Percentiles rank a stretch among this genome's conserved stretches.
Conservation (phyloP, 1,284 basidiomycete species). For the Marasmius tenuissimus region DNA sequence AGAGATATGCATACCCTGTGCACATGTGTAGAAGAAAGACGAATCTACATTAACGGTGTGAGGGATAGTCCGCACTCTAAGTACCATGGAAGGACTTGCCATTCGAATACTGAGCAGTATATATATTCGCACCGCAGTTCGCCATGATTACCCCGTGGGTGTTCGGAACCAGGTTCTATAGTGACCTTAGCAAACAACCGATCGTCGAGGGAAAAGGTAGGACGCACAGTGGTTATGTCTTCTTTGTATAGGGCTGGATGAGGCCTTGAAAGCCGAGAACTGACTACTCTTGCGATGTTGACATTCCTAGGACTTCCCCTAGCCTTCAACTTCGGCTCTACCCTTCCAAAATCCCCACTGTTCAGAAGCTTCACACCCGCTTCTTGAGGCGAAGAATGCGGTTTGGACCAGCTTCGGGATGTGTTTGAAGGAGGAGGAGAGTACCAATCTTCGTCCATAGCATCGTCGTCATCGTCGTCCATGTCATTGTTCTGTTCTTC, state of each 20-base stretch:
- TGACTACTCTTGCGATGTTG: constrained; percentile 51
- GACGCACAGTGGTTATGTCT: constrained; percentile 51
- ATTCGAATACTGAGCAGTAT: constrained; percentile 89
- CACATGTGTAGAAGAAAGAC: constrained; percentile 81
- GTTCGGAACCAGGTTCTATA: constrained; percentile 80
- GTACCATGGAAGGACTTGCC: constrained; percentile 36
- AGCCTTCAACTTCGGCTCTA: constrained; percentile 46
- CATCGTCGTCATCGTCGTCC: constrained; percentile 18
- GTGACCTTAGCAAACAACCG: constrained; percentile 5
- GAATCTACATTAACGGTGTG: constrained; percentile 50
- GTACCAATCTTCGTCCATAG: constrained; percentile 25
- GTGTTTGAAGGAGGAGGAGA: not conserved
- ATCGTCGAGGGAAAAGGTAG: not conserved
- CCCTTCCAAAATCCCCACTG: constrained; percentile 85
- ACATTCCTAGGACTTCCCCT: constrained; percentile 29
- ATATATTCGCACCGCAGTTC: constrained; percentile 78
- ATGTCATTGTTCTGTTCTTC: not conserved
- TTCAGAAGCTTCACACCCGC: constrained; percentile 72
- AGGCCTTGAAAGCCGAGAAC: constrained; percentile 38
- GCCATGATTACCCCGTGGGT: constrained; percentile 87
- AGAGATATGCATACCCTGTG: constrained; percentile 54
- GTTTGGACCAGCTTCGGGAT: constrained; percentile 38
- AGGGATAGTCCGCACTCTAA: constrained; percentile 16
- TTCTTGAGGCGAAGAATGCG: constrained; percentile 66
- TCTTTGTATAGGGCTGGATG: constrained; percentile 46